Base-by-base conservation (phyloP, 1,284 basidiomycete genomes). In the Trametes hirsuta region DNA sequence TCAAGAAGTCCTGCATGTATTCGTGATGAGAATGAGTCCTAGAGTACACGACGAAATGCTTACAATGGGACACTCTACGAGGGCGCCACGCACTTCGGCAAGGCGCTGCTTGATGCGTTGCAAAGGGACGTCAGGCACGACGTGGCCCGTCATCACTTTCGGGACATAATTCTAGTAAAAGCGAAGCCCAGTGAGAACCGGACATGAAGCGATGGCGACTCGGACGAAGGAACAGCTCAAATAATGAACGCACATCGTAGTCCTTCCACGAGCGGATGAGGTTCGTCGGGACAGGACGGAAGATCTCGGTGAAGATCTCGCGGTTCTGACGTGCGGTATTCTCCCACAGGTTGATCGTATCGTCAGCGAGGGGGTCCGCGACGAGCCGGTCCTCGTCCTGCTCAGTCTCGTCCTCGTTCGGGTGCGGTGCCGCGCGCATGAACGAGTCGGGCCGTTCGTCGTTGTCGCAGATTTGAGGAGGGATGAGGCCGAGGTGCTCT, bases 401-500 rank as follows among this genome's bases (percentile, higher is more conserved):
- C 14, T 76, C 72, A 9, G 81, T 86, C 71, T 92, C 88, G 68
- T 94, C 87, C 2, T 81, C 80, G 69, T 91, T 88, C 1, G 84
- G 84, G 30, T 76, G 66, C 0, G 93, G 93, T 0, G 90, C 92
- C 0, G 93, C 84, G 35, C 77, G 84, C 95, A 97, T 97, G 79
- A 84, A 90, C 34, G 79, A 80, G 53, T 81, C 84, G 18, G 82
- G 77, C 4, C 30, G 4, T 30, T 30, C 30, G 30, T 72, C 66
- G 53, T 81, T 77, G 42, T 78, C 53, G 62, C 77, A 77, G 45
- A 66, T 63, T 68, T 92, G 90, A 0, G 90, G 89, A 18, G 76
- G 75, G 45, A 94, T 87, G 37, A 95, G 84, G 48, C 95, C 95
- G 52, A 97, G 84, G 71, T 97, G 94, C 72, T 95, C 93, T 93